Base-by-base conservation (phyloP, 2,329 filamentous ascomycete genomes). In the Nannizzia gypsea region DNA sequence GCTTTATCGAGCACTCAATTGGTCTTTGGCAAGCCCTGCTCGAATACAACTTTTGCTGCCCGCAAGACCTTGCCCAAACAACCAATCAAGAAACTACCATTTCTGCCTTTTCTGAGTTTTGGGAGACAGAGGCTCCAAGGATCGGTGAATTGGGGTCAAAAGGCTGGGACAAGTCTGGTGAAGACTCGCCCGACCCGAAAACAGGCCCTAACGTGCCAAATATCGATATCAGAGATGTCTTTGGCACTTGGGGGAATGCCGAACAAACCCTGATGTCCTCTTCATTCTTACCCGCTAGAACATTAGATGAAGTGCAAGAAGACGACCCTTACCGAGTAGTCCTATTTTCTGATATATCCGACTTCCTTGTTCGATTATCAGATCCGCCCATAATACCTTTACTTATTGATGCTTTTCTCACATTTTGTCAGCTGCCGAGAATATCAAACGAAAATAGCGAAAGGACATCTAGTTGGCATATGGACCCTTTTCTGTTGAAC, bases 301-400 rank as follows among this genome's bases (percentile, higher is more conserved):
- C 87, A 0, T 77, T 87, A 62, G 90, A 96, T 69, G 84, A 90
- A 26, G 80, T 83, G 1, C 82, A 81, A 15, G 86, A 89, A 64
- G 86, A 91, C 61, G 92, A 96, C 67, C 88, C 90, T 0, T 95
- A 88, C 65, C 82, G 90, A 38, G 83, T 93, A 2, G 81, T 96
- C 52, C 82, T 96, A 67, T 90, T 85, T 65, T 82, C 84, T 0
- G 93, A 97, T 69, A 77, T 96, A 20, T 75, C 83, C 63, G 78
- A 81, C 0, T 78, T 87, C 28, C 68, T 95, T 65, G 78, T 60
- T 59, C 68, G 59, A 6, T 69, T 72, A 36, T 65, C 63, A 56
- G 65, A 64, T 3, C 56, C 63, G 6, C 61, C 62, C 1, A 67
- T 81, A 0, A 72, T 69, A 6, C 66, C 71, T 8, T 70, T 79